Percentiles rank a stretch among this genome's conserved stretches.
Conservation (phyloP, 2,329 filamentous ascomycete species). For the Fusarium redolens region DNA sequence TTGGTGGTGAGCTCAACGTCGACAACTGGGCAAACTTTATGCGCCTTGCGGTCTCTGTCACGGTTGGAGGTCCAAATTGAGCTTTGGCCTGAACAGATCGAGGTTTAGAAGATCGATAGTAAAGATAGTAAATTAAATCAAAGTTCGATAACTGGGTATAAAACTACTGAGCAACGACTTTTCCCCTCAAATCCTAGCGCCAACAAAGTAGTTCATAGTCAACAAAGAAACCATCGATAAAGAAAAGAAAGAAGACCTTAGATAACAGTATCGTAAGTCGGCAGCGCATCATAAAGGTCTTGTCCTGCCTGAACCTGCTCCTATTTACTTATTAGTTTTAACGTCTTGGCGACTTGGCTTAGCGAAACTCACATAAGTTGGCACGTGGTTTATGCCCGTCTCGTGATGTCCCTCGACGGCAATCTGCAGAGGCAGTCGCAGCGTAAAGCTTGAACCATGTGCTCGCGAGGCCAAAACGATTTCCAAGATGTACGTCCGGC, state of each 20-base stretch:
- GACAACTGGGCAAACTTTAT: not conserved
- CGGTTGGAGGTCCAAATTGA: not conserved
- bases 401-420: not conserved
- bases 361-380: slow-evolving; percentile 21
- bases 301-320: slow-evolving; percentile 25
- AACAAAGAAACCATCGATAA: not conserved
- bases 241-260: not conserved
- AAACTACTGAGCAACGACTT: not conserved
- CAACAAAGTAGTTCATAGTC: not conserved
- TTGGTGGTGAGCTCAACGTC: not conserved
- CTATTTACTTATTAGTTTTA: not conserved
- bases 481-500: slow-evolving; percentile 17
- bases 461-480: not conserved
- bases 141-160: not conserved
- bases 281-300: slow-evolving; percentile 15
- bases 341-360: accelerated
- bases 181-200: accelerated
- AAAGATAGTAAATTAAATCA: accelerated
- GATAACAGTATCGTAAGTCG: slow-evolving; percentile 9
- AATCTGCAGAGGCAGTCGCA: slow-evolving; percentile 29
- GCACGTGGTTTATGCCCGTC: slow-evolving; percentile 3
- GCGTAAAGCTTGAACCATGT: slow-evolving; percentile 1
- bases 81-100: too few relatives aligned
- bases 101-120: accelerated
- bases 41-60: not conserved